Percentiles rank a stretch among this genome's conserved stretches.
phyloP scores from a whole-genome alignment of 306 rosid species.

The Lagenaria siceraria region DNA sequence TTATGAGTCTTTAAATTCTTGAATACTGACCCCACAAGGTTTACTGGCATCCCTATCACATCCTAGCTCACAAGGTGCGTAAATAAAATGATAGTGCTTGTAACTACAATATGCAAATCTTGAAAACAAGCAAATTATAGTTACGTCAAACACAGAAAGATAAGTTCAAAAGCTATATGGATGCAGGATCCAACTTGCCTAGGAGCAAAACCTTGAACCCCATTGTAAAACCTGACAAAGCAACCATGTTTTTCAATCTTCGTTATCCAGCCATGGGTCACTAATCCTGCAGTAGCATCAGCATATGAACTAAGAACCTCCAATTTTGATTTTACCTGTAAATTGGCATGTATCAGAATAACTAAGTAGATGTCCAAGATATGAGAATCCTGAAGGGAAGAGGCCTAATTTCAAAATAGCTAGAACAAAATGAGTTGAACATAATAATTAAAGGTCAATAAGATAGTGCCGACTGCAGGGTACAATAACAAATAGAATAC shows the following conservation, averaged over 20 bases:
- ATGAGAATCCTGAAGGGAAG: not conserved
- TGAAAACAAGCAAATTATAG: not conserved
- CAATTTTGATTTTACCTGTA: constrained; percentile 80
- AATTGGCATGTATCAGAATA: constrained; percentile 17
- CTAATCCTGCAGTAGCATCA: constrained; percentile 67
- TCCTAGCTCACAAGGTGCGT: not conserved
- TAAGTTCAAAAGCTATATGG: constrained; percentile 1
- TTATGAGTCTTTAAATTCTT: not conserved
- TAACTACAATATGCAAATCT: not conserved
- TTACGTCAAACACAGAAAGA: not conserved
- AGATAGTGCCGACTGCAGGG: not conserved
- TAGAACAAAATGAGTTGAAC: not conserved
- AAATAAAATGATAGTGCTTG: not conserved
- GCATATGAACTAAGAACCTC: constrained; percentile 62
- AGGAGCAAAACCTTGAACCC: constrained; percentile 88
- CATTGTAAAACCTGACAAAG: constrained; percentile 82
- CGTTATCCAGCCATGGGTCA: constrained; percentile 96
- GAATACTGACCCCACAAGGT: not conserved
- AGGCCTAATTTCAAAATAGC: not conserved
- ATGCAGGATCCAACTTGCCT: constrained; percentile 39
- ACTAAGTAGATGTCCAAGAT: not conserved
- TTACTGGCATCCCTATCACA: not conserved
- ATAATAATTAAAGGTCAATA: not conserved
- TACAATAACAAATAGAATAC: not conserved
- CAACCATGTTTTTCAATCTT: constrained; percentile 86